A percentile compares a stretch with the other conserved stretches of the same genome.
Evolutionary conservation across 2,329 filamentous ascomycete genomes (phyloP).

Genomic region (Trichothecium roseum): DNA sequence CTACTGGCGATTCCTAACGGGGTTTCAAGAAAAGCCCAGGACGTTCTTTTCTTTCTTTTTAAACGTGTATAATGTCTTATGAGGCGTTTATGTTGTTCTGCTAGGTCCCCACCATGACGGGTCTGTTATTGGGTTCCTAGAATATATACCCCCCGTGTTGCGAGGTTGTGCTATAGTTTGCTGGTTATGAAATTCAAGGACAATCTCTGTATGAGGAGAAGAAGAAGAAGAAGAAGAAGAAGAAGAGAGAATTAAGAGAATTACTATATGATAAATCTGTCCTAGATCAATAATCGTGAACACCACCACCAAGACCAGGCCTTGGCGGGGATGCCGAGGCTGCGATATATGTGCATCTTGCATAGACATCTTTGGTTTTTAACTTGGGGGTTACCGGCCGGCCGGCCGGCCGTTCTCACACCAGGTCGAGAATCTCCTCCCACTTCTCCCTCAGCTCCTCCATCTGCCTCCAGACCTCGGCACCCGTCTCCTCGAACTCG

Average conservation of each 20-base stretch:
- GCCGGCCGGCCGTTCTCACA: not conserved
- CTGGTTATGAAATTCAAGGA: too few relatives aligned
- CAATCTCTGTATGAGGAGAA: too few relatives aligned
- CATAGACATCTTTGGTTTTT: not conserved
- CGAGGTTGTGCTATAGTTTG: not conserved
- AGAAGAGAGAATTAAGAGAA: not conserved
- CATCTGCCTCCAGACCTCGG: slow-evolving; percentile 57
- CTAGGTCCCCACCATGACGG: too few relatives aligned
- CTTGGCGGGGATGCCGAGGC: not conserved
- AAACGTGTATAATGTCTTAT: too few relatives aligned
- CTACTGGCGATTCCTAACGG: too few relatives aligned
- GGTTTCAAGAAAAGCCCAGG: too few relatives aligned
- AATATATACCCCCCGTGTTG: not conserved
- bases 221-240: not conserved
- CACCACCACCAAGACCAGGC: too few relatives aligned
- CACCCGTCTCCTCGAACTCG: slow-evolving; percentile 53
- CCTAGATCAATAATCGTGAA: too few relatives aligned
- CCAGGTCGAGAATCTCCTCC: slow-evolving; percentile 33
- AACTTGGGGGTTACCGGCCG: not conserved
- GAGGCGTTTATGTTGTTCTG: too few relatives aligned
- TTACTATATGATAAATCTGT: too few relatives aligned
- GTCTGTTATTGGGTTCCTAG: not conserved
- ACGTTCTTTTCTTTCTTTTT: too few relatives aligned
- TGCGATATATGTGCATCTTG: too few relatives aligned
- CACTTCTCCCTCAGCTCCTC: slow-evolving; percentile 59